These are phyloP conservation scores for Chloromonas sp. DNA, from an alignment of 163 green algal species.

Conservation along the genomic window DNA sequence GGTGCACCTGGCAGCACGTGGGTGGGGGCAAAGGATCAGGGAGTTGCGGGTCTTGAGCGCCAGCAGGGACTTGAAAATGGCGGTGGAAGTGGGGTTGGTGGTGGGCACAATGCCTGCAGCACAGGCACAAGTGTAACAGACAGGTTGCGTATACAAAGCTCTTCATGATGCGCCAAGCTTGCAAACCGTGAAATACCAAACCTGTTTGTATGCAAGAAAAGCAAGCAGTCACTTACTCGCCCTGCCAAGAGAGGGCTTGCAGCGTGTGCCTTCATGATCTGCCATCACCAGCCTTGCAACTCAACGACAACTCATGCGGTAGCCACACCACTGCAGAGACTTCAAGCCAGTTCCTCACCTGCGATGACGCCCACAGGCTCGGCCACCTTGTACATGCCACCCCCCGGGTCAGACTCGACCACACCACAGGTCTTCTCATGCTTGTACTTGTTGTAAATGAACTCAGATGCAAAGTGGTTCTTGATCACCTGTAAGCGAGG, in stretches of 20 bases:
- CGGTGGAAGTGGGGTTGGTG: constrained; percentile 68
- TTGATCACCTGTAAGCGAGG: constrained; percentile 30
- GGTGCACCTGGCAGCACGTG: constrained; percentile 48
- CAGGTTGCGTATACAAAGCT: neutral
- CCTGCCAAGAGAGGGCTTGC: too few relatives aligned
- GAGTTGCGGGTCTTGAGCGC: constrained; percentile 68
- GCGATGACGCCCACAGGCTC: constrained; percentile 62
- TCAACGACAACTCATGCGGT: too few relatives aligned
- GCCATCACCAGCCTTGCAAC: too few relatives aligned
- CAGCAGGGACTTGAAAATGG: constrained; percentile 69
- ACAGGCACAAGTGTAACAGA: neutral
- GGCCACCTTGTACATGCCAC: constrained; percentile 54
- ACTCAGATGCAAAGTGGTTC: constrained; percentile 66
- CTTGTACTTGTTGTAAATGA: constrained; percentile 77
- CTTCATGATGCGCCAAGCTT: neutral
- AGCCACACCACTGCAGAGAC: too few relatives aligned
- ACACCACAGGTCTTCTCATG: constrained; percentile 60
- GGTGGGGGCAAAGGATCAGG: constrained; percentile 62
- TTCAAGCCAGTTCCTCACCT: constrained; percentile 8
- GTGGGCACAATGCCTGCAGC: constrained; percentile 55
- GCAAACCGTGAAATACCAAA: too few relatives aligned
- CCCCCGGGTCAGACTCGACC: constrained; percentile 39
- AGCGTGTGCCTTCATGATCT: too few relatives aligned
- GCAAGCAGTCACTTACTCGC: too few relatives aligned
- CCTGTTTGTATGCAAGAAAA: too few relatives aligned